Base-by-base conservation (phyloP, 2,329 filamentous ascomycete genomes). In the Macroventuria anomochaeta region DNA sequence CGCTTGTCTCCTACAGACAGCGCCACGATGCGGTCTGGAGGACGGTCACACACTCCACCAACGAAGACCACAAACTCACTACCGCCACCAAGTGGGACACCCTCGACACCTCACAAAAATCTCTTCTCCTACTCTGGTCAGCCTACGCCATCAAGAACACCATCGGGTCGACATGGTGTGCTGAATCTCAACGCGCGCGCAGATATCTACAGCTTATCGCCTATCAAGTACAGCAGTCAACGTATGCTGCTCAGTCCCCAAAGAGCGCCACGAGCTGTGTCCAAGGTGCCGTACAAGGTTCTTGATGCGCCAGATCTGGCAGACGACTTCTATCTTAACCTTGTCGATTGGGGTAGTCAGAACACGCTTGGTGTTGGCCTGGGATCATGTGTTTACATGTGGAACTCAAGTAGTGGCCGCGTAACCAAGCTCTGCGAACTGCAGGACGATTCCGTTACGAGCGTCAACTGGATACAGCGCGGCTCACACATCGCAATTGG, bases 201-300 rank as follows among this genome's bases (percentile, higher is more conserved):
- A 10, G 95, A 99, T 65, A 88, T 97, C 29, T 99, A 99, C 78
- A 97, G 92, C 70, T 75, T 97, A 31, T 97, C 95, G 0, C 95
- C 95, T 0, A 93, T 99, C 60, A 89, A 95, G 46, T 91, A 93
- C 65, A 90, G 90, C 50, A 97, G 92, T 66, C 95, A 97, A 69
- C 89, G 91, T 54, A 96, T 99, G 83, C 84, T 99, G 0, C 83
- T 97, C 12, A 96, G 90, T 48, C 93, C 93, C 2, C 85, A 93
- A 58, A 91, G 95, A 66, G 91, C 95, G 59, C 91, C 93, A 2
- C 83, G 95, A 61, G 89, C 91, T 25, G 91, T 99, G 17, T 93
- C 91, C 75, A 97, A 97, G 74, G 93, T 97, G 0, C 95, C 95
- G 0, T 99, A 96, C 77, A 99, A 99, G 76, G 95, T 99, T 1